These are phyloP conservation scores for Pseudocercospora pini-densiflorae DNA, from an alignment of 2,329 filamentous ascomycete genomes.

Conservation along the genomic window DNA sequence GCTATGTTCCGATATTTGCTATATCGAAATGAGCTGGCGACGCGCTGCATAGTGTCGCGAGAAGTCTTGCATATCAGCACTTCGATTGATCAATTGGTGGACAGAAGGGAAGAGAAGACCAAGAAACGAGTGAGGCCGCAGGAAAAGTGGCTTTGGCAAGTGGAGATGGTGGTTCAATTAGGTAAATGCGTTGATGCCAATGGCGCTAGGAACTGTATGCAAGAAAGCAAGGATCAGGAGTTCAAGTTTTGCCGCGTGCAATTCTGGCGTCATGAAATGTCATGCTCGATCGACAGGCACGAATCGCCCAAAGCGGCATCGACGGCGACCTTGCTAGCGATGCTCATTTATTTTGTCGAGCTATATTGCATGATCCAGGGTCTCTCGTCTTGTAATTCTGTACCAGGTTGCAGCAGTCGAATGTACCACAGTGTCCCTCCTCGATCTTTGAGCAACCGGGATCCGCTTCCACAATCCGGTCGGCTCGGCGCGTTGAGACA, in stretches of 20 bases:
- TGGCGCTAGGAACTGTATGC: not conserved
- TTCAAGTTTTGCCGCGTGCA: constrained; percentile 5
- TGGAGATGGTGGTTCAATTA: not conserved
- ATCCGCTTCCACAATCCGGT: not conserved
- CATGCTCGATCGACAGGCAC: not conserved
- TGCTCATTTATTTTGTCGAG: not conserved
- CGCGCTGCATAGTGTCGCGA: constrained; percentile 27
- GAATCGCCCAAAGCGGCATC: not conserved
- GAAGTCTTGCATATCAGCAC: constrained; percentile 18
- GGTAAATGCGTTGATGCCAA: not conserved
- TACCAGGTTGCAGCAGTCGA: not conserved
- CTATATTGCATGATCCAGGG: not conserved
- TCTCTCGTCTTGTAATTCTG: not conserved
- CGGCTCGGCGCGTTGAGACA: not conserved
- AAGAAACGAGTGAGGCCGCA: not conserved
- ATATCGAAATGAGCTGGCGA: constrained; percentile 11
- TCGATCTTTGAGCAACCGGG: not conserved
- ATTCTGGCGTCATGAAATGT: constrained; percentile 3
- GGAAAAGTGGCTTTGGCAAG: not conserved
- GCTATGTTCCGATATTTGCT: constrained; percentile 17
- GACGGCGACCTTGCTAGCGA: not conserved
- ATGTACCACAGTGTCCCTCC: not conserved
- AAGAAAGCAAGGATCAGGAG: constrained; percentile 5
- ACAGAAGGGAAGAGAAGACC: not conserved
- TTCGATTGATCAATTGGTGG: not conserved